A percentile compares a stretch with the other conserved stretches of the same genome.
These are phyloP conservation scores for Boletus vinaceobasis DNA, from an alignment of 768 basidiomycete genomes.

Conservation along the genomic window DNA sequence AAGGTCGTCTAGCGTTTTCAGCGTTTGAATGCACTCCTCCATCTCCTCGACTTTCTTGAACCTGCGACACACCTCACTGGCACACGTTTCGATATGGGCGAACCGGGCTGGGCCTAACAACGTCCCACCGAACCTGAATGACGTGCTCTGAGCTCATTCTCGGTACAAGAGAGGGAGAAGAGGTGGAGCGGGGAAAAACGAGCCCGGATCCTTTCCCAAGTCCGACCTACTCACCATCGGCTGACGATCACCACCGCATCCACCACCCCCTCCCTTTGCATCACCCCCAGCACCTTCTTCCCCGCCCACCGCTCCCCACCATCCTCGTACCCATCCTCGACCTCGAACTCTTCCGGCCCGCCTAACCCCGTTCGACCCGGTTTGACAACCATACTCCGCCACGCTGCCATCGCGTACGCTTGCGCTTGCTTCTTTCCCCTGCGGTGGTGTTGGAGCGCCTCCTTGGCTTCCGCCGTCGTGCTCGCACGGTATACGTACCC, in stretches of 20 bases:
- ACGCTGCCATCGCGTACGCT: slow-evolving; percentile 69
- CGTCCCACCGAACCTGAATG: slow-evolving; percentile 74
- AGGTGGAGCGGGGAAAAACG: neutral
- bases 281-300: slow-evolving; percentile 55
- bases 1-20: slow-evolving; percentile 60
- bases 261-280: slow-evolving; percentile 66
- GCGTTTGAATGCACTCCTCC: slow-evolving; percentile 53
- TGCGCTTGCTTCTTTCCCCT: neutral
- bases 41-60: slow-evolving; percentile 70
- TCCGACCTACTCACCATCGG: slow-evolving; percentile 57
- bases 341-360: slow-evolving; percentile 74
- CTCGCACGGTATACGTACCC: slow-evolving; percentile 59
- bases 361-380: slow-evolving; percentile 59
- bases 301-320: slow-evolving; percentile 79
- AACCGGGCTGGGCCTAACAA: slow-evolving; percentile 76
- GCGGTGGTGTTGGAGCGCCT: neutral
- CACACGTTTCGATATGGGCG: slow-evolving; percentile 72
- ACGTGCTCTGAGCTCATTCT: neutral
- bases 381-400: slow-evolving; percentile 74
- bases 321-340: slow-evolving; percentile 60
- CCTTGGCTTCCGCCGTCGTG: slow-evolving; percentile 28
- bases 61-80: slow-evolving; percentile 65
- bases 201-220: too few species aligned
- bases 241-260: slow-evolving; percentile 80
- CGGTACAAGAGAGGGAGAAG: neutral